Conservation (phyloP, 1,284 basidiomycete genomes). For the Inonotus obliquus region DNA sequence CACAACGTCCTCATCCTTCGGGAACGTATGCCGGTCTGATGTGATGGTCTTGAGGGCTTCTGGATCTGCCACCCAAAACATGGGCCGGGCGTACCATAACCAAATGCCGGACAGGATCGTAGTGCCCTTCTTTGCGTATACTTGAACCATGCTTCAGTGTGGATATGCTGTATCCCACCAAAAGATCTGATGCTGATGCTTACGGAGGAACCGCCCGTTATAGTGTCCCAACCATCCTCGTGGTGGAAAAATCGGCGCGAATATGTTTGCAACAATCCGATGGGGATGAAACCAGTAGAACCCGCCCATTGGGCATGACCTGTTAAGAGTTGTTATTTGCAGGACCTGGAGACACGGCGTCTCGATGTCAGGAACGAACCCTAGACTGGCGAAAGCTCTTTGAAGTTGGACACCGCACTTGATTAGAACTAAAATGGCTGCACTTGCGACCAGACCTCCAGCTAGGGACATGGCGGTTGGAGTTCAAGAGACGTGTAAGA, state of each 20-base stretch:
- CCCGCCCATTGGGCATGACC: not conserved
- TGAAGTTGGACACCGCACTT: not conserved
- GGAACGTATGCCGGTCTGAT: constrained; percentile 12
- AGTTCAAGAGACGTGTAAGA: too few relatives aligned
- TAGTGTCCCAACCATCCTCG: constrained; percentile 10
- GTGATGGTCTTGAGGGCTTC: constrained; percentile 10
- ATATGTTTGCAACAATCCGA: not conserved
- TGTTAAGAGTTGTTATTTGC: not conserved
- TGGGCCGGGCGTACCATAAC: constrained; percentile 1
- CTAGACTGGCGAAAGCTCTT: not conserved
- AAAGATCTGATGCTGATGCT: not conserved
- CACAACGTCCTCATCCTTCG: constrained; percentile 4
- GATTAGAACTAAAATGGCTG: not conserved
- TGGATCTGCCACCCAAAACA: constrained; percentile 8
- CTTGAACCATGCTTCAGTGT: not conserved
- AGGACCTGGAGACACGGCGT: not conserved
- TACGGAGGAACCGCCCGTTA: not conserved
- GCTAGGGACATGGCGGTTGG: not conserved
- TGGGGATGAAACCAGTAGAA: constrained; percentile 6
- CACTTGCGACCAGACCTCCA: not conserved
- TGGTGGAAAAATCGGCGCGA: constrained; percentile 2
- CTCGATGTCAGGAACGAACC: not conserved
- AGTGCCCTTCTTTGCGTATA: constrained; percentile 11
- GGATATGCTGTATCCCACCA: not conserved
- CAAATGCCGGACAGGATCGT: constrained; percentile 7